Evolutionary conservation across 352 stramenopile species (phyloP).

Genomic region (Globisporangium nodosum): DNA sequence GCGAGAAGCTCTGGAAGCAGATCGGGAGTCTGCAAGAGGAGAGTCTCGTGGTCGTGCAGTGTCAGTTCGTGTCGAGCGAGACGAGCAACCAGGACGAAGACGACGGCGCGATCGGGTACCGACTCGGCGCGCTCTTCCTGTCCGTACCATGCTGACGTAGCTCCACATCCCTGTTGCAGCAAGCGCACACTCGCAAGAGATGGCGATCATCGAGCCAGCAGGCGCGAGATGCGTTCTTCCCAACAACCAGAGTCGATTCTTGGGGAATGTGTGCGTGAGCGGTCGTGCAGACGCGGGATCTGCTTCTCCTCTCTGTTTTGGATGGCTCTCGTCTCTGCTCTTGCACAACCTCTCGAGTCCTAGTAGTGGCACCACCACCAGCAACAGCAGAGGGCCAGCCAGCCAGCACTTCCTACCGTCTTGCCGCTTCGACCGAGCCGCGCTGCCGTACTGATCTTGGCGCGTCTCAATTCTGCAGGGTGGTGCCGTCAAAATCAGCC

Average conservation of each 20-base stretch:
- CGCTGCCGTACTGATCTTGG: background rate
- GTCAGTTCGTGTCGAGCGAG: slow-evolving; percentile 41
- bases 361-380: background rate
- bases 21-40: slow-evolving; percentile 62
- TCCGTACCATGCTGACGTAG: slow-evolving; percentile 44
- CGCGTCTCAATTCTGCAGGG: slow-evolving; percentile 11
- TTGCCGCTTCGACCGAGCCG: too few relatives aligned
- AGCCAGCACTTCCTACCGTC: too few relatives aligned
- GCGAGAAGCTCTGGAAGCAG: slow-evolving; percentile 62
- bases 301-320: background rate
- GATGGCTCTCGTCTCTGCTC: background rate
- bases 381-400: too few relatives aligned
- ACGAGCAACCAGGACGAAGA: slow-evolving; percentile 18
- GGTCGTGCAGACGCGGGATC: background rate
- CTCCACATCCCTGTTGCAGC: background rate
- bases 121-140: slow-evolving; percentile 51
- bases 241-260: background rate
- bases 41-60: slow-evolving; percentile 67
- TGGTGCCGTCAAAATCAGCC: slow-evolving; percentile 41
- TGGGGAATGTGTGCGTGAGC: background rate
- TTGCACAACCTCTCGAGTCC: background rate
- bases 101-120: slow-evolving; percentile 12
- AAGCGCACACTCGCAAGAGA: background rate
- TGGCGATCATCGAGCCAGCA: background rate
- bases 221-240: background rate